Percentiles rank a stretch among this genome's conserved stretches.
phyloP scores from a whole-genome alignment of 2,329 filamentous ascomycete genomes.

The Aspergillus quadrilineatus region DNA sequence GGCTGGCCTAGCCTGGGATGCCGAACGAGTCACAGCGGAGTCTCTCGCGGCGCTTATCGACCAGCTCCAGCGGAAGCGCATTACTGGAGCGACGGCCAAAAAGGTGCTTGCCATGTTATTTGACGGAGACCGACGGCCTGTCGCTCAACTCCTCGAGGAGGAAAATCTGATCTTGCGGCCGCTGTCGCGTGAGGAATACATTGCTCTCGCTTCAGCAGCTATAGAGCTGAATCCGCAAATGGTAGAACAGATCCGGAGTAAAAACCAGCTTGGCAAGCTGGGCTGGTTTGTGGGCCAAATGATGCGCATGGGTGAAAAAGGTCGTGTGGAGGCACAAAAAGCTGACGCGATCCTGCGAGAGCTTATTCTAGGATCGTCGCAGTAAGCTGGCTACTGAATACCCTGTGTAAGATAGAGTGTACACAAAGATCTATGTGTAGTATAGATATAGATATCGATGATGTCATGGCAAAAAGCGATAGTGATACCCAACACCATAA shows the following conservation, averaged over 20 bases:
- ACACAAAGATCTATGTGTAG: background rate
- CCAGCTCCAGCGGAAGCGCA: constrained; percentile 43
- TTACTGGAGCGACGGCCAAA: constrained; percentile 61
- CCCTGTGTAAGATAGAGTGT: constrained; percentile 3
- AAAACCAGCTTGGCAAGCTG: constrained; percentile 63
- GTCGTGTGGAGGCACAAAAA: constrained; percentile 60
- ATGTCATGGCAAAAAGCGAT: constrained; percentile 4
- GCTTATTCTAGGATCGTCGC: constrained; percentile 39
- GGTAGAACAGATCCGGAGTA: constrained; percentile 59
- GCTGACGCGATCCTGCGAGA: constrained; percentile 56
- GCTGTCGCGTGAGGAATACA: constrained; percentile 57
- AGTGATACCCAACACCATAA: background rate
- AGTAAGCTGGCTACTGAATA: background rate
- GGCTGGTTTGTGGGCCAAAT: constrained; percentile 69
- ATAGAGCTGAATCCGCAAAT: constrained; percentile 57
- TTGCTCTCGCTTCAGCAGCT: constrained; percentile 53
- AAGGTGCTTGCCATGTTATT: constrained; percentile 58
- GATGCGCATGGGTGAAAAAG: constrained; percentile 60
- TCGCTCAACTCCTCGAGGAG: constrained; percentile 56
- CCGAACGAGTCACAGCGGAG: constrained; percentile 40
- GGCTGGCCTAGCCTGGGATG: constrained; percentile 48
- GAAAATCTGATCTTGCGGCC: constrained; percentile 57
- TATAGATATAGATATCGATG: background rate
- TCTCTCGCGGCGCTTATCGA: constrained; percentile 48
- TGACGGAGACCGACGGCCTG: constrained; percentile 48